phyloP scores from a whole-genome alignment of 2,329 filamentous ascomycete genomes.

The Fusarium bulbicola region DNA sequence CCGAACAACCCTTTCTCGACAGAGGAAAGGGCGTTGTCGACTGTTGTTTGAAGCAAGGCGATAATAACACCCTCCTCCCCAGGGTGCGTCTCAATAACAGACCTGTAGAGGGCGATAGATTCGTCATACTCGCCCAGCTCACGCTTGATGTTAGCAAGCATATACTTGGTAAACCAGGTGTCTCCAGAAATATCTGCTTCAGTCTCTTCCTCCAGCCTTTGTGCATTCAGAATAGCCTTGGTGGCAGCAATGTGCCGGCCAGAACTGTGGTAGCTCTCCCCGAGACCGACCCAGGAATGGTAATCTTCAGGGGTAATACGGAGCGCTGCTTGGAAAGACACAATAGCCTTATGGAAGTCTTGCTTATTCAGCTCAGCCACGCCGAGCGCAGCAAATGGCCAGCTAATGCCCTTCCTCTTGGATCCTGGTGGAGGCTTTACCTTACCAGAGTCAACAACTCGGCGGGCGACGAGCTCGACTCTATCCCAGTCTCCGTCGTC shows the following conservation, averaged over 20 bases:
- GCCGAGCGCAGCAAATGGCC: constrained; percentile 93
- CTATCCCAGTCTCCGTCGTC: constrained; percentile 95
- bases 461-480: constrained; percentile 89
- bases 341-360: constrained; percentile 86
- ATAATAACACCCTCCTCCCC: constrained; percentile 87
- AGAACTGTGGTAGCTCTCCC: constrained; percentile 96
- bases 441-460: constrained; percentile 94
- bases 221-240: constrained; percentile 87
- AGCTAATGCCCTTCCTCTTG: constrained; percentile 91
- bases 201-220: constrained; percentile 73
- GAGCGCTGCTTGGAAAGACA: constrained; percentile 90
- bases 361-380: constrained; percentile 95
- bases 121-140: constrained; percentile 91
- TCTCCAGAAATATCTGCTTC: constrained; percentile 66
- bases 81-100: constrained; percentile 73
- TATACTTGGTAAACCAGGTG: constrained; percentile 95
- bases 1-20: constrained; percentile 88
- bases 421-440: constrained; percentile 90
- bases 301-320: constrained; percentile 87
- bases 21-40: constrained; percentile 81
- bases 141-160: constrained; percentile 93
- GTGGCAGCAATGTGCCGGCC: constrained; percentile 94
- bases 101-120: constrained; percentile 79
- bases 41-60: constrained; percentile 85
- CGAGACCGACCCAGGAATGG: constrained; percentile 93